Evolutionary conservation across 225 moss, liverwort and hornwort genomes (phyloP).

Genomic region (Bryoerythrophyllum caledonicum): DNA sequence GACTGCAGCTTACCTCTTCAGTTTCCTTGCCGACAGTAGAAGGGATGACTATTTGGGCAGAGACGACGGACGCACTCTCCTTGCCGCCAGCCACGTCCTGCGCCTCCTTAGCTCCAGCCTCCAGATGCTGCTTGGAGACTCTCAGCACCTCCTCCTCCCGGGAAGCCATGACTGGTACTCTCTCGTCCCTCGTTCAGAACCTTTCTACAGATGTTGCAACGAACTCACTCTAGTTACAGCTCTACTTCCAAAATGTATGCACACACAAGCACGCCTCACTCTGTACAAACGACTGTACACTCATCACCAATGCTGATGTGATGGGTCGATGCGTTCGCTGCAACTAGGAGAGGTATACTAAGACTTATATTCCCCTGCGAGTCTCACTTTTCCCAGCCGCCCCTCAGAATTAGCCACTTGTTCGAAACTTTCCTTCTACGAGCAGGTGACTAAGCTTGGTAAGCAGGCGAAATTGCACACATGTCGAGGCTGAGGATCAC

Average conservation of each 20-base stretch:
- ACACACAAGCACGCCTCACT: not conserved
- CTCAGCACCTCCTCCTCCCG: not conserved
- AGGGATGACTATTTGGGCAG: not conserved
- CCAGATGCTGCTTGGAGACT: not conserved
- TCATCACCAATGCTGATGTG: not conserved
- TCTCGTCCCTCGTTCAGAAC: not conserved
- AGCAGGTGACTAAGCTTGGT: too few relatives aligned
- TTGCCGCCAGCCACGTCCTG: not conserved
- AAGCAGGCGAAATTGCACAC: too few relatives aligned
- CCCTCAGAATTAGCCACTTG: too few relatives aligned
- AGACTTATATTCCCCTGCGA: too few relatives aligned
- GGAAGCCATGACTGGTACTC: not conserved
- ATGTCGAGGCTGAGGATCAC: too few relatives aligned
- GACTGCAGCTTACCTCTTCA: not conserved
- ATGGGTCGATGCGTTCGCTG: not conserved
- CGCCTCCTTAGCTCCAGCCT: constrained; percentile 7
- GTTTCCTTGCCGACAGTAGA: not conserved
- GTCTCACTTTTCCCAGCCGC: too few relatives aligned
- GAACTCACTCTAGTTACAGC: not conserved
- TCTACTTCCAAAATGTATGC: not conserved
- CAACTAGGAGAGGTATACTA: not conserved
- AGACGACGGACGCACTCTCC: not conserved
- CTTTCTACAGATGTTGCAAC: not conserved
- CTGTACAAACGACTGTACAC: not conserved
- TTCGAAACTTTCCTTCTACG: too few relatives aligned